A percentile compares a stretch with the other conserved stretches of the same genome.
These are phyloP conservation scores for Pestalotiopsis sp. DNA, from an alignment of 2,329 filamentous ascomycete species.

Conservation along the genomic window DNA sequence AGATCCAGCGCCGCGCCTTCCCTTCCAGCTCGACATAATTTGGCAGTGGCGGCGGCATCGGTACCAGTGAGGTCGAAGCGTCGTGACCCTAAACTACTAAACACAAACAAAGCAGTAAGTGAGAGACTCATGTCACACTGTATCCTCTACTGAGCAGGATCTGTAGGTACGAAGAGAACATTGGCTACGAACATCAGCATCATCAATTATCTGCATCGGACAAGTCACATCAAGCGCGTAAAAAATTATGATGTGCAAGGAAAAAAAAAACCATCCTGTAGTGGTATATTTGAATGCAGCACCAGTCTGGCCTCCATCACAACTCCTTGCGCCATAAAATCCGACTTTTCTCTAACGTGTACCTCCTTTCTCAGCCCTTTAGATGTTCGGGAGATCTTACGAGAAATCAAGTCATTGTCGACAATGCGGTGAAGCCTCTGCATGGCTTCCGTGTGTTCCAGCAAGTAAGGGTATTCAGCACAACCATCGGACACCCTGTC, in stretches of 20 bases:
- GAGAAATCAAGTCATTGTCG: neutral
- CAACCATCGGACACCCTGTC: neutral
- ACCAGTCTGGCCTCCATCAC: neutral
- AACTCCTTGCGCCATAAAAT: neutral
- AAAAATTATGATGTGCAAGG: neutral
- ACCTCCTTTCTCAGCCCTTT: neutral
- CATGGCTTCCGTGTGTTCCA: neutral
- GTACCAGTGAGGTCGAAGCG: too few relatives aligned
- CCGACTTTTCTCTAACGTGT: neutral
- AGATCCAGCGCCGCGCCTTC: too few relatives aligned
- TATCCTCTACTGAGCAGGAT: too few relatives aligned
- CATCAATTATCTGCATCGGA: too few relatives aligned
- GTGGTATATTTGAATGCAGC: neutral
- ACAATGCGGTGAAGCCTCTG: neutral
- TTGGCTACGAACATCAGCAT: too few relatives aligned
- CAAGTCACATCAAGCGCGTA: too few relatives aligned
- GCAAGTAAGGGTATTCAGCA: neutral
- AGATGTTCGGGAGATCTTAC: neutral
- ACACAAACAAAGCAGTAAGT: too few relatives aligned
- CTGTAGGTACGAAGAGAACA: too few relatives aligned
- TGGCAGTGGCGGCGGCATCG: too few relatives aligned
- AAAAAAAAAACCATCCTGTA: neutral
- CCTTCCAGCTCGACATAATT: too few relatives aligned
- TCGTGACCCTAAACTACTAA: too few relatives aligned
- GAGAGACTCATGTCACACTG: too few relatives aligned